Evolutionary conservation across 805 yeast species (phyloP), one percentile per base, ranked within the genome.

Genomic region (Dipodascopsis uninucleata): DNA sequence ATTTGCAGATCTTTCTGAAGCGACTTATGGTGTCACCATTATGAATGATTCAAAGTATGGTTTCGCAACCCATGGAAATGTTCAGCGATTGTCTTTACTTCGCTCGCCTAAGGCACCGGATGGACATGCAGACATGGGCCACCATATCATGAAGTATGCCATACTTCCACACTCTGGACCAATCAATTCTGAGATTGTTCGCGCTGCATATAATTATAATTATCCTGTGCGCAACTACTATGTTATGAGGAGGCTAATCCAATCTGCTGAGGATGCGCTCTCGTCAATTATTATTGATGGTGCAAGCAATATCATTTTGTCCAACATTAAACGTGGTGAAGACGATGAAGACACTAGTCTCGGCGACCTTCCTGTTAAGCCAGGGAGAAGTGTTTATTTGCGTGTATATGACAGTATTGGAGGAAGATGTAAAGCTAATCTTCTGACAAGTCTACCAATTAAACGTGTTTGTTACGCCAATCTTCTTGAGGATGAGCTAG

Each of bases 71-170:
- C 96, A 87, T 59, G 98, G 98, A n/a, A 87, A 87, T 56, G 65
- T 80, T 61, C 85, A 90, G 80, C 79, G 96, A 37, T 70, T 93
- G 39, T 85, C 96, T 1, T 69, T 93, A 50, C 68, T 90, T 59
- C 79, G 98, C 61, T 78, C 96, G 10, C 88, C 98, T 24, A 90
- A 93, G 66, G 85, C 87, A 17, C 98, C 98, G 0, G 98, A 90
- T 72, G 89, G 82, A 6, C 74, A 79, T 61, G 97, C 97, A 6
- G 98, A 90, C 63, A 87, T 93, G 85, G 97, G 96, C 2, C 61
- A 68, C 16, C 98, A 90, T 64, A 71, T 70, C 45, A 84, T 93
- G 68, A 79, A 79, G 50, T 93, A 89, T 65, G 94, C 94, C 0
- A 65, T 90, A 28, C 75, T 77, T 47, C 97, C 97, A 3, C 98